Evolutionary conservation across 805 yeast genomes (phyloP).

Genomic region (Nematodospora valgi): DNA sequence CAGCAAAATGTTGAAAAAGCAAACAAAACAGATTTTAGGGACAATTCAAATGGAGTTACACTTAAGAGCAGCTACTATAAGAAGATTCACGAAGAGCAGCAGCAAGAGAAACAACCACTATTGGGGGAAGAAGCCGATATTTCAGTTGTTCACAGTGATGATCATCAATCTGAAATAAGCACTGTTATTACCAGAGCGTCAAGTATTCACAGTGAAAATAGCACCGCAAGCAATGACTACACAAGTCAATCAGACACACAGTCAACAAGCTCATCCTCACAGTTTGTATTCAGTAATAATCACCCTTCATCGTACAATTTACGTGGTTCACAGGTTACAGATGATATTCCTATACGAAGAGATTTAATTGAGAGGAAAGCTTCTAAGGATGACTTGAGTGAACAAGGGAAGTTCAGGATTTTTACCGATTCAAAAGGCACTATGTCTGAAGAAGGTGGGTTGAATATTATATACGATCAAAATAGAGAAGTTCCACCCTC

Average conservation of each 20-base stretch:
- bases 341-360: conserved; percentile 24
- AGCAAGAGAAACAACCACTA: conserved; percentile 7
- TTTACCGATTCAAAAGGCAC: conserved; percentile 13
- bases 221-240: neutral
- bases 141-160: neutral
- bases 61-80: conserved; percentile 19
- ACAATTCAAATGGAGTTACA: neutral
- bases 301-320: conserved; percentile 8
- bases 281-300: conserved; percentile 10
- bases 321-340: conserved; percentile 17
- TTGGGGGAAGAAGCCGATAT: conserved; percentile 13
- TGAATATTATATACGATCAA: conserved; percentile 18
- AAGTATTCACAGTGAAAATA: neutral
- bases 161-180: conserved; percentile 4
- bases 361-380: conserved; percentile 22
- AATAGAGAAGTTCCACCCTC: neutral
- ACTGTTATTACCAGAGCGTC: conserved; percentile 6
- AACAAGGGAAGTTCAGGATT: conserved; percentile 16
- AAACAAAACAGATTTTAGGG: conserved; percentile 6
- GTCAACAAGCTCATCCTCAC: conserved; percentile 3
- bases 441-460: conserved; percentile 16
- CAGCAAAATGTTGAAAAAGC: conserved; percentile 34
- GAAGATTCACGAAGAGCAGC: conserved; percentile 23
- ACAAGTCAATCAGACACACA: neutral
- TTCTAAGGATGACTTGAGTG: conserved; percentile 11